A percentile compares a stretch with the other conserved stretches of the same genome.
These are phyloP conservation scores for Rubia balearica DNA, from an alignment of 305 asterid species.

Conservation along the genomic window DNA sequence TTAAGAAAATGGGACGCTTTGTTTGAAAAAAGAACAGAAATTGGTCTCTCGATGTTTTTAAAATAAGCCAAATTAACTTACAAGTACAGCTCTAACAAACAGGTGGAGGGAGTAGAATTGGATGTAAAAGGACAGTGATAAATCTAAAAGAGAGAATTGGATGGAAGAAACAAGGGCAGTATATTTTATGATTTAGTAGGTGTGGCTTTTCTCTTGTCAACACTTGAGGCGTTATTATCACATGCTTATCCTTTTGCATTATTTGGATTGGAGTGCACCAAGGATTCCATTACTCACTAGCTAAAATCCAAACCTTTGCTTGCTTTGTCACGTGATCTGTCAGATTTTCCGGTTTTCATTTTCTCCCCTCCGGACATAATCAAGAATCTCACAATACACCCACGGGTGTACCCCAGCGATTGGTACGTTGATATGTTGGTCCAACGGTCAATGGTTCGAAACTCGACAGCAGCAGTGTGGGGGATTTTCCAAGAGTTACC, in stretches of 20 bases:
- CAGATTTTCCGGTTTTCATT: neutral
- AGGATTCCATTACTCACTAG: neutral
- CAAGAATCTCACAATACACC: neutral
- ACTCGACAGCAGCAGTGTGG: too few relatives aligned
- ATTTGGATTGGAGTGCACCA: neutral
- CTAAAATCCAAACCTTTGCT: neutral
- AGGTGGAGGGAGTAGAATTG: neutral
- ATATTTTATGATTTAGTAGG: neutral
- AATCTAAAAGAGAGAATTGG: neutral
- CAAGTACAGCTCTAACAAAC: too few relatives aligned
- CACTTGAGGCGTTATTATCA: neutral
- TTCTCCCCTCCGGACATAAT: neutral
- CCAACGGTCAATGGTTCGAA: too few relatives aligned
- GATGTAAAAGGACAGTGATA: slow-evolving; percentile 6
- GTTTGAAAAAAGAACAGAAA: too few relatives aligned
- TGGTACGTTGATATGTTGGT: too few relatives aligned
- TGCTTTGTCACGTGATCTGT: slow-evolving; percentile 7
- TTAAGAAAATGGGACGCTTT: too few relatives aligned
- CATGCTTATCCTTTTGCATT: neutral
- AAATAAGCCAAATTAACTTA: too few relatives aligned
- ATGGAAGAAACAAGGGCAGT: neutral
- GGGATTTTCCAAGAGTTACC: too few relatives aligned
- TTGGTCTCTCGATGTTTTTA: too few relatives aligned
- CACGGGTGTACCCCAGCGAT: too few relatives aligned
- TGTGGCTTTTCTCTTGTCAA: neutral